Base-by-base conservation (phyloP, 495 filamentous ascomycete genomes). In the Cryomyces antarcticus region DNA sequence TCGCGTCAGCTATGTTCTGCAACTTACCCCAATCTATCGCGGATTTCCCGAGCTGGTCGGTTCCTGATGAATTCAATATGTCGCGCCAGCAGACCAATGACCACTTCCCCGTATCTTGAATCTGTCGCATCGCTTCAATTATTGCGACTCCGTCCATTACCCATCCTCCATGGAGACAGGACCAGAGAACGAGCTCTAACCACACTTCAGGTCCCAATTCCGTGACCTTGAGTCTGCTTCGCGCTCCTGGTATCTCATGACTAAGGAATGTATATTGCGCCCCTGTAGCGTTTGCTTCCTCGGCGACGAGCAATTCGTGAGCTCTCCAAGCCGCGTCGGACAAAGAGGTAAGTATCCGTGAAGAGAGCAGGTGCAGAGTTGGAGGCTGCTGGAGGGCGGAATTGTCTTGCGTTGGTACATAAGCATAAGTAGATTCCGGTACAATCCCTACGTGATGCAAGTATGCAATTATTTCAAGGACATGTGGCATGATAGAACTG, bases 141-240 rank as follows among this genome's bases (percentile, higher is more conserved):
- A 80, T 60, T 40, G 57, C 61, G 37, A 61, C 51, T 17, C 71
- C 76, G 47, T 75, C 69, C 37, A 52, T 55, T 7, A 69, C 53
- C 59, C 71, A 73, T 5, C 69, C 70, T 45, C 73, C 69, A 50
- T 78, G 72, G 28, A 78, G 61, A 51, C 76, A 80, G 44, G 68
- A 71, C 76, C 75, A 80, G 6, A 80, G 61, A 38, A 79, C 63
- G 9, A 79, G 59, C 48, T 80, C 76, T 2, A 80, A 54, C 76
- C 76, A 80, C 17, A 79, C 59, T 44, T 76, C 70, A 13, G 68
- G 66, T 1, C 68, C 67, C 3, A 78, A 53, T 33, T 69, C 66
- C 39, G 62, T 59, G n/a, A 74, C 57, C 27, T 61, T 57, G 27
- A 70, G 57, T 34, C 66, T 68, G 48, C 67, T 67, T 12, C 63